These are phyloP conservation scores for Thermothelomyces thermophilus DNA, from an alignment of 2,329 filamentous ascomycete species.

Conservation along the genomic window DNA sequence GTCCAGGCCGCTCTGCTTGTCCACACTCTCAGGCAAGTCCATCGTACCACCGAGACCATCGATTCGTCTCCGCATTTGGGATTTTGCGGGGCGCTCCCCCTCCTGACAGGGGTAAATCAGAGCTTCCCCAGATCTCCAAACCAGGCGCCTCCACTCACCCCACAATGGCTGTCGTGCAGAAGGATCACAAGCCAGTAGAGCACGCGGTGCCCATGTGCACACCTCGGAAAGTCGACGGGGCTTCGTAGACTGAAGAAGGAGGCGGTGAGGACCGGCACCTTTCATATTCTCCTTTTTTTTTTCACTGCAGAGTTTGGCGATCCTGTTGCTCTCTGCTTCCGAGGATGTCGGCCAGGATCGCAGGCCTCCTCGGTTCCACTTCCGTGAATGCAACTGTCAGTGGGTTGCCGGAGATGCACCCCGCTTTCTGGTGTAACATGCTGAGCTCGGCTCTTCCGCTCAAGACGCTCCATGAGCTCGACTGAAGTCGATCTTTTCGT, in stretches of 20 bases:
- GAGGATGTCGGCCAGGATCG: slow-evolving; percentile 1
- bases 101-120: slow-evolving; percentile 2
- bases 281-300: too few species aligned
- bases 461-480: background rate
- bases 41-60: background rate
- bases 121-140: slow-evolving; percentile 24
- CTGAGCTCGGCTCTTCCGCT: slow-evolving; percentile 9
- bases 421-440: slow-evolving; percentile 23
- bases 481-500: background rate
- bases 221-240: background rate
- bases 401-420: slow-evolving; percentile 9
- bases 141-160: slow-evolving; percentile 9
- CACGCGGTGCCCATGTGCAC: background rate
- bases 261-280: background rate
- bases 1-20: background rate
- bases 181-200: background rate
- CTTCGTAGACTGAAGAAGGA: background rate
- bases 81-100: slow-evolving; percentile 2
- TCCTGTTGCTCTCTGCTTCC: background rate
- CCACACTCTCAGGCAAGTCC: background rate
- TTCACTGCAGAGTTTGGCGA: too few species aligned
- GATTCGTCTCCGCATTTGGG: slow-evolving; percentile 6
- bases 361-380: slow-evolving; percentile 15
- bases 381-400: slow-evolving; percentile 4
- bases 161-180: slow-evolving; percentile 4